Evolutionary conservation across 2,329 filamentous ascomycete species (phyloP).

Genomic region (Drechslerella stenobrocha): DNA sequence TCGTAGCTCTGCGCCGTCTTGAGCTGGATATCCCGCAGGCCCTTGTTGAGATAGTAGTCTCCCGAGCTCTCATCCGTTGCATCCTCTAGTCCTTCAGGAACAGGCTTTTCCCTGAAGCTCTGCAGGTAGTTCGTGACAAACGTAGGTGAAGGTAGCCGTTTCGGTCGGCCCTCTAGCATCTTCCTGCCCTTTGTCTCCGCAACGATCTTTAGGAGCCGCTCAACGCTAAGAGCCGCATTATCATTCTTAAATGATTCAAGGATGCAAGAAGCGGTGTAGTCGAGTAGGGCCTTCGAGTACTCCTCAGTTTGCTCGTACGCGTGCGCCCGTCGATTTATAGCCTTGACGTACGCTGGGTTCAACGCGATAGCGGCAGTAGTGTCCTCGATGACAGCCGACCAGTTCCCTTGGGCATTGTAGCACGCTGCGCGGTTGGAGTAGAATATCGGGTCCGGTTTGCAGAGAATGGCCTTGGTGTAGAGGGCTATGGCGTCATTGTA

Average conservation of each 20-base stretch:
- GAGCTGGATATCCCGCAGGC: constrained; percentile 71
- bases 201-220: constrained; percentile 92
- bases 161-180: constrained; percentile 77
- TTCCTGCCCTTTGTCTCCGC: constrained; percentile 90
- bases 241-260: constrained; percentile 97
- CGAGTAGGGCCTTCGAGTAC: constrained; percentile 90
- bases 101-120: constrained; percentile 84
- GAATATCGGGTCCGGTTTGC: constrained; percentile 96
- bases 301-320: constrained; percentile 91
- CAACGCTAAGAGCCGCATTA: constrained; percentile 81
- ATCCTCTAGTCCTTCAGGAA: constrained; percentile 81
- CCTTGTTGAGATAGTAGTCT: constrained; percentile 81
- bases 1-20: constrained; percentile 91
- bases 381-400: constrained; percentile 95
- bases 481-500: constrained; percentile 92
- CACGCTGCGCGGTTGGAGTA: constrained; percentile 98
- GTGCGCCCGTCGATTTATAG: constrained; percentile 91
- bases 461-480: constrained; percentile 93
- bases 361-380: constrained; percentile 92
- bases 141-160: constrained; percentile 89
- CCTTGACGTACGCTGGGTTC: constrained; percentile 95
- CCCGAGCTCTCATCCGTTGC: constrained; percentile 77
- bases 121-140: constrained; percentile 99
- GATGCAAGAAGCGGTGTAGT: constrained; percentile 98
- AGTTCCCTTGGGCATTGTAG: constrained; percentile 88